Base-by-base conservation (phyloP, 192 early-diverging fungal species). In the Coemansia erecta region DNA sequence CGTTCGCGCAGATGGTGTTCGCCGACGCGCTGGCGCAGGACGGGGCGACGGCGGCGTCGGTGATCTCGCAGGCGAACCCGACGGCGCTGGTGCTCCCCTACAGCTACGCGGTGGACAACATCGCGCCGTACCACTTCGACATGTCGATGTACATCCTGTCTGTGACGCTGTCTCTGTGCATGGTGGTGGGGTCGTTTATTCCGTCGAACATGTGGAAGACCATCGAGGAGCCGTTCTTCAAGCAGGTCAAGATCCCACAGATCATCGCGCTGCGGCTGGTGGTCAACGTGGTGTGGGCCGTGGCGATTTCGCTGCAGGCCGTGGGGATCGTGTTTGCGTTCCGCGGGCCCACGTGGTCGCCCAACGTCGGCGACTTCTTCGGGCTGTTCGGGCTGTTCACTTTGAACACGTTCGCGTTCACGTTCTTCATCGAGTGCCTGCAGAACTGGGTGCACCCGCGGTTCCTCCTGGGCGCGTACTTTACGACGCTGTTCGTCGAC, bases 161-260 rank as follows among this genome's bases (percentile, higher is more conserved):
- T 1, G 68, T 80, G 8, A 70, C 71, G 10, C 39, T 80, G 49
- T 80, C 77, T 4, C 43, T 80, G 18, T 62, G 72, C 44, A 73
- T 80, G 71, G 77, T 73, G 1, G 59, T 60, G 11, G 75, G 75
- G 8, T 55, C 60, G 42, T 80, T 80, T 41, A 73, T 80, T 21
- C 77, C 77, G 22, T 80, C 77, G 9, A 80, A 80, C 41, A 73
- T 80, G 77, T 80, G 77, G 77, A 80, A 80, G 53, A 63, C 71
- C 0, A 73, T 80, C 47, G 70, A 73, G 53, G 68, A 69, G 67
- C 71, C 72, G 33, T 73, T 80, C 40, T 80, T 53, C 57, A 69
- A 70, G 53, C 66, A 73, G 14, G 63, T 73, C 15, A 49, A 42
- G 21, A 43, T 80, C 5, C 4, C 33, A 10, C 77, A 80, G 31